Evolutionary conservation across 768 basidiomycete species (phyloP).

Genomic region (Rhodotorula taiwanensis): DNA sequence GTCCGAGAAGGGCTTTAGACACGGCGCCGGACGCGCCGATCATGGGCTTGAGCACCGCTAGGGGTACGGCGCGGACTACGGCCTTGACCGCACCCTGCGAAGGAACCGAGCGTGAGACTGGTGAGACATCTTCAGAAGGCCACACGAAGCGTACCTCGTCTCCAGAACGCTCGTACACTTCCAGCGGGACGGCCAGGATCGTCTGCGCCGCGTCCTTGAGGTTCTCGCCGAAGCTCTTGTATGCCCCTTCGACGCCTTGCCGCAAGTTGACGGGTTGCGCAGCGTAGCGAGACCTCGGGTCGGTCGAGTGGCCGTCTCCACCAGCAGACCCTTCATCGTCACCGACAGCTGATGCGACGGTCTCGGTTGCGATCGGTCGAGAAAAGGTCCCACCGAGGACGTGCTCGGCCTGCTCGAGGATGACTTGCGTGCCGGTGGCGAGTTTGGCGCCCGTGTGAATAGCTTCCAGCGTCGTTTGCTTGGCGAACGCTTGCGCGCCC

Average conservation of each 20-base stretch:
- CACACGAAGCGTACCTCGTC: slow-evolving; percentile 60
- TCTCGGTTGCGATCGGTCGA: not conserved
- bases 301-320: slow-evolving; percentile 9
- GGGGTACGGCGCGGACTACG: slow-evolving; percentile 92
- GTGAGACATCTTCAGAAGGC: slow-evolving; percentile 7
- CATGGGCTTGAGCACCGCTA: slow-evolving; percentile 95
- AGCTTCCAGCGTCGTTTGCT: slow-evolving; percentile 89
- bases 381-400: slow-evolving; percentile 51
- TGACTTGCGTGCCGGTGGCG: slow-evolving; percentile 95
- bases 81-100: slow-evolving; percentile 80
- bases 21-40: slow-evolving; percentile 96
- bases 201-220: slow-evolving; percentile 93
- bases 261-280: slow-evolving; percentile 75
- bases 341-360: not conserved
- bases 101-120: slow-evolving; percentile 1
- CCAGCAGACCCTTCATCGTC: not conserved
- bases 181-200: slow-evolving; percentile 97
- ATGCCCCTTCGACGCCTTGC: slow-evolving; percentile 88
- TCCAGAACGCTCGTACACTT: slow-evolving; percentile 90
- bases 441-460: slow-evolving; percentile 87
- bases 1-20: slow-evolving; percentile 85
- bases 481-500: slow-evolving; percentile 85
- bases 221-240: slow-evolving; percentile 76
- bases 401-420: slow-evolving; percentile 87
- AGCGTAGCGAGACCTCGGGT: slow-evolving; percentile 58